A percentile compares a stretch with the other conserved stretches of the same genome.
Conservation (phyloP, 108 stramenopile species). For the Poteriospumella lacustris region DNA sequence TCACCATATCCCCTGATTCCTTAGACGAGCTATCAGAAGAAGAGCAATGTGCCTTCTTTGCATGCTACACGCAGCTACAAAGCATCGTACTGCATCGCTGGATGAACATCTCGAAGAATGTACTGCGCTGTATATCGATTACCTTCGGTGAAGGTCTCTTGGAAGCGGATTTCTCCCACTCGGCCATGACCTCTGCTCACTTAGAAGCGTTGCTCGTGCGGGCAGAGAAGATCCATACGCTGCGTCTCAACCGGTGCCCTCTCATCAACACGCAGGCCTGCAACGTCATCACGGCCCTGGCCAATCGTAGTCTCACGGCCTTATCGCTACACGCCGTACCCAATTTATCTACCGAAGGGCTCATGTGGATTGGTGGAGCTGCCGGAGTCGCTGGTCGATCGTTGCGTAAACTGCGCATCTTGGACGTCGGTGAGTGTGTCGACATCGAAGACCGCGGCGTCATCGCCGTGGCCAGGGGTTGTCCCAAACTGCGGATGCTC, state of each 20-base stretch:
- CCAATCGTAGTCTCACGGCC: neutral
- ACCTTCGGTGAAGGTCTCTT: neutral
- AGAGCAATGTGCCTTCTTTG: slow-evolving; percentile 19
- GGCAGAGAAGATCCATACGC: neutral
- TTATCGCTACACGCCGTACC: neutral
- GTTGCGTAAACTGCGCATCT: neutral
- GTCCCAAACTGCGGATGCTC: neutral
- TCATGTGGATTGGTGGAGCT: slow-evolving; percentile 5
- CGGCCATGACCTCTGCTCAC: neutral
- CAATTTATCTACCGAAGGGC: neutral
- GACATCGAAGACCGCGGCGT: slow-evolving; percentile 5
- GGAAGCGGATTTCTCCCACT: neutral
- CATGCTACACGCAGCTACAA: neutral
- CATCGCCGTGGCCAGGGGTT: neutral
- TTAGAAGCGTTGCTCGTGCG: slow-evolving; percentile 7
- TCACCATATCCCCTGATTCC: too few species aligned
- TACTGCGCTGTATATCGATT: slow-evolving; percentile 18
- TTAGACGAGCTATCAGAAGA: neutral
- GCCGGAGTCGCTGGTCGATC: neutral
- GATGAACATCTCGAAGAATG: neutral
- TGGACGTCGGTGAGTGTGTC: neutral
- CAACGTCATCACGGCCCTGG: neutral
- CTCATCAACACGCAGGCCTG: neutral
- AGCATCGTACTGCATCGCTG: neutral
- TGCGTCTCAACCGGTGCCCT: neutral